Percentiles rank a stretch among this genome's conserved stretches.
These are phyloP conservation scores for Tillandsia fasciculata DNA, from an alignment of 176 grass and related monocot genomes.

Conservation along the genomic window DNA sequence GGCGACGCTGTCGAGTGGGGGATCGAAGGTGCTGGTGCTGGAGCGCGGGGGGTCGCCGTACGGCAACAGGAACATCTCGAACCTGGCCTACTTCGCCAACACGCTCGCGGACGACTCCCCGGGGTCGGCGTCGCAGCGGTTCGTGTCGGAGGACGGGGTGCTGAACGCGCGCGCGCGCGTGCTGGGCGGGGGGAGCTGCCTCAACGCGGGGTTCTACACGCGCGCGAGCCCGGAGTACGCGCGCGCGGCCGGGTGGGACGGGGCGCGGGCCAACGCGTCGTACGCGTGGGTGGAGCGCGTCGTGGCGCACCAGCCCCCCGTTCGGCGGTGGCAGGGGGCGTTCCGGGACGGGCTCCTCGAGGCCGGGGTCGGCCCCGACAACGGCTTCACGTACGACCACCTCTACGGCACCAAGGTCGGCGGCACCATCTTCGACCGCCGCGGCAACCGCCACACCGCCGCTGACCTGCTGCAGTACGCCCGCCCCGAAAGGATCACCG, in stretches of 20 bases:
- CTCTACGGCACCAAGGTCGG: constrained; percentile 76
- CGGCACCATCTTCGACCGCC: constrained; percentile 68
- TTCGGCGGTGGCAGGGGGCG: constrained; percentile 60
- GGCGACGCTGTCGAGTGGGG: constrained; percentile 47
- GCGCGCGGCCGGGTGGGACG: constrained; percentile 38
- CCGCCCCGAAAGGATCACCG: constrained; percentile 36
- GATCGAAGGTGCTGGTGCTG: constrained; percentile 49
- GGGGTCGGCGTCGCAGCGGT: constrained; percentile 55
- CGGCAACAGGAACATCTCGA: constrained; percentile 53
- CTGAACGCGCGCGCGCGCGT: constrained; percentile 57
- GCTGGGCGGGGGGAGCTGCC: constrained; percentile 76
- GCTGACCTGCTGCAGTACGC: constrained; percentile 75
- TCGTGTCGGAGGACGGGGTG: constrained; percentile 79
- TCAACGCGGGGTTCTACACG: constrained; percentile 81
- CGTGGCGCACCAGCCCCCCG: constrained; percentile 50
- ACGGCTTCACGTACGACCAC: constrained; percentile 83
- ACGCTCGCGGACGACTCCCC: constrained; percentile 57
- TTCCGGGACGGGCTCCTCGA: constrained; percentile 64
- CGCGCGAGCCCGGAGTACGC: constrained; percentile 51
- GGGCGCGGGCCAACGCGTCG: constrained; percentile 40
- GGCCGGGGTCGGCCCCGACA: constrained; percentile 55
- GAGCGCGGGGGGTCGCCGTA: constrained; percentile 81
- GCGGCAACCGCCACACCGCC: constrained; percentile 57
- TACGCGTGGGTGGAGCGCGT: constrained; percentile 70
- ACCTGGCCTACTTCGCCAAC: constrained; percentile 42